Conservation (phyloP, 2,329 filamentous ascomycete species). For the Xylariaceae sp. region DNA sequence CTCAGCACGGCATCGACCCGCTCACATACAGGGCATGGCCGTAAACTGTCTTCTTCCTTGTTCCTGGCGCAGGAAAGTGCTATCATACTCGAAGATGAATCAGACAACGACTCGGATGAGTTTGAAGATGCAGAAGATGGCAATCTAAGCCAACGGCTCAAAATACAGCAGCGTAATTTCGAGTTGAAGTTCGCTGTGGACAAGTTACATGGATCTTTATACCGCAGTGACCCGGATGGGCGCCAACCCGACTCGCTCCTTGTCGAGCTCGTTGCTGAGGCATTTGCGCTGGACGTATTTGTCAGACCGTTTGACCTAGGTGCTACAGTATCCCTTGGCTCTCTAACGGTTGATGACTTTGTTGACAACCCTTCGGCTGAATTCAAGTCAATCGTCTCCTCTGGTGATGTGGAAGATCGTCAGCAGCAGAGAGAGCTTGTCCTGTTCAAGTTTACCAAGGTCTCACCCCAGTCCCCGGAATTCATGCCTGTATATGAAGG, state of each 20-base stretch:
- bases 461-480: constrained; percentile 87
- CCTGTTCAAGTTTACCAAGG: constrained; percentile 79
- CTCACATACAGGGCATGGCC: constrained; percentile 42
- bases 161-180: constrained; percentile 83
- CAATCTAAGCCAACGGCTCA: constrained; percentile 51
- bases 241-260: constrained; percentile 72
- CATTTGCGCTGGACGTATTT: constrained; percentile 82
- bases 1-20: constrained; percentile 43
- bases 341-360: constrained; percentile 87
- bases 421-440: constrained; percentile 76
- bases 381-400: constrained; percentile 97
- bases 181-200: constrained; percentile 97
- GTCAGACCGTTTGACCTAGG: constrained; percentile 88
- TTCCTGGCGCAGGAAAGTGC: constrained; percentile 67
- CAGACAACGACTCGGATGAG: constrained; percentile 56
- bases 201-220: constrained; percentile 86
- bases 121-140: constrained; percentile 63
- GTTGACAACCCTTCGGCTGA: constrained; percentile 83
- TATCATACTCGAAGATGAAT: constrained; percentile 72
- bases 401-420: constrained; percentile 65
- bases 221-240: constrained; percentile 74
- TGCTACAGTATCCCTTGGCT: constrained; percentile 81
- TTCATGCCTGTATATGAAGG: constrained; percentile 89
- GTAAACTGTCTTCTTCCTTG: constrained; percentile 62
- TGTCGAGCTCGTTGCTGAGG: constrained; percentile 84